These are phyloP conservation scores for Blepharisma stoltei DNA, from an alignment of 73 alveolate species.

Conservation along the genomic window DNA sequence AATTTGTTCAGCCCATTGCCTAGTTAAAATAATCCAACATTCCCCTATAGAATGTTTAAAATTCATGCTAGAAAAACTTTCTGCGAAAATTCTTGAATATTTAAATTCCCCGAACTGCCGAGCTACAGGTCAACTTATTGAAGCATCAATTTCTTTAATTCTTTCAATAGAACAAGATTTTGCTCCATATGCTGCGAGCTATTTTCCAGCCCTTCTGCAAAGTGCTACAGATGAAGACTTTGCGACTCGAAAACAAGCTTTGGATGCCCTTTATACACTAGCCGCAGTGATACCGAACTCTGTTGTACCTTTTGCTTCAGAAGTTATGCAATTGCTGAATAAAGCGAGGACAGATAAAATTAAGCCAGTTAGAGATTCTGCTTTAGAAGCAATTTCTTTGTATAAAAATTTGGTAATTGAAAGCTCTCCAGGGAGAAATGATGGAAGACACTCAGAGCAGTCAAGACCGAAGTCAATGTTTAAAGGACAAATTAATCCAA, in stretches of 20 bases:
- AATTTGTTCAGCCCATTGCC: conserved; percentile 77
- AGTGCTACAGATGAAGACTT: conserved; percentile 80
- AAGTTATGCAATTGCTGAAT: conserved; percentile 74
- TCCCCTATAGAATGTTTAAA: conserved; percentile 72
- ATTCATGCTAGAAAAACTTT: conserved; percentile 53
- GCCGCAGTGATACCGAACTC: conserved; percentile 82
- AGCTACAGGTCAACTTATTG: conserved; percentile 73
- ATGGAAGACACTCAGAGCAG: background rate
- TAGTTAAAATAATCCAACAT: conserved; percentile 85
- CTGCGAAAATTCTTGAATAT: conserved; percentile 48
- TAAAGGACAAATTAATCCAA: conserved; percentile 21
- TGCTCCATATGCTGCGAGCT: conserved; percentile 72
- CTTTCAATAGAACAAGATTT: conserved; percentile 83
- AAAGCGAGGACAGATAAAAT: conserved; percentile 85
- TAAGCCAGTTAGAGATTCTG: conserved; percentile 91
- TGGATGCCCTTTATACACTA: conserved; percentile 85
- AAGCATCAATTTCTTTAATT: conserved; percentile 72
- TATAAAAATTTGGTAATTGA: conserved; percentile 36
- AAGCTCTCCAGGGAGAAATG: background rate
- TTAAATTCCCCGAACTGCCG: conserved; percentile 47
- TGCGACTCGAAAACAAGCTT: conserved; percentile 78
- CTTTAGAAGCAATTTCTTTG: conserved; percentile 59
- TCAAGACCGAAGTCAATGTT: conserved; percentile 12
- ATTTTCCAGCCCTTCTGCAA: conserved; percentile 75
- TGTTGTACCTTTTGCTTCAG: conserved; percentile 65